Evolutionary conservation across 352 stramenopile species (phyloP).

Genomic region (Phytophthora niederhauseri): DNA sequence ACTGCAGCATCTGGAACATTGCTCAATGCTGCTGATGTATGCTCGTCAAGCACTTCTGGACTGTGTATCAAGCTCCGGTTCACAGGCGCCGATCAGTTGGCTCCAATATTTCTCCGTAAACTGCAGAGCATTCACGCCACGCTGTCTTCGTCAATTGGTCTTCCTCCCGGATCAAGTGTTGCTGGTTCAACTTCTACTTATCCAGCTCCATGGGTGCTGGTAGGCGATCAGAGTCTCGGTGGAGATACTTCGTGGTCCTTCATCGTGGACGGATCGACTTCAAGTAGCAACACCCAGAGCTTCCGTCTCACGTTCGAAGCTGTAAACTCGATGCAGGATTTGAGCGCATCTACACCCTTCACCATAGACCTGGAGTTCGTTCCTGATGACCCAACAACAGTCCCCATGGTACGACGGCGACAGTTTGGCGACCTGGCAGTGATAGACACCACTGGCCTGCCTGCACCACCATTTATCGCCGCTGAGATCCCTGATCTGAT

Average conservation of each 20-base stretch:
- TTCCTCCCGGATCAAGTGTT: constrained; percentile 1
- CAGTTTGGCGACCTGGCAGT: constrained; percentile 12
- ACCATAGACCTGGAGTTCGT: constrained; percentile 22
- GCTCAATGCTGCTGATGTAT: constrained; percentile 2
- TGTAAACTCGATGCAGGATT: constrained; percentile 15
- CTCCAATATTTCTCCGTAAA: constrained; percentile 23
- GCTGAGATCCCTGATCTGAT: constrained; percentile 10
- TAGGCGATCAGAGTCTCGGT: constrained; percentile 1
- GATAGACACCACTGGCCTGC: background rate
- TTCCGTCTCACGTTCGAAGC: constrained; percentile 17
- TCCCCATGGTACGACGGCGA: constrained; percentile 9
- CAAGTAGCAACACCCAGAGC: background rate
- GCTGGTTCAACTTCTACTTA: constrained; percentile 2
- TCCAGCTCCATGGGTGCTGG: constrained; percentile 19
- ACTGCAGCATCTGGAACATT: constrained; percentile 5
- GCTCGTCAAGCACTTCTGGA: background rate
- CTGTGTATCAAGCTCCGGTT: constrained; percentile 20
- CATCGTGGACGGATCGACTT: background rate
- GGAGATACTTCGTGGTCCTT: constrained; percentile 14
- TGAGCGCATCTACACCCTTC: constrained; percentile 1
- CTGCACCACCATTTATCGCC: constrained; percentile 16
- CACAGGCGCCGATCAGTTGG: background rate
- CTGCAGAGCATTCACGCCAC: constrained; percentile 10
- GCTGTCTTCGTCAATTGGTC: constrained; percentile 6
- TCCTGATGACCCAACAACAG: background rate